phyloP scores from a whole-genome alignment of 805 yeast genomes.

The Debaryomyces prosopidis region DNA sequence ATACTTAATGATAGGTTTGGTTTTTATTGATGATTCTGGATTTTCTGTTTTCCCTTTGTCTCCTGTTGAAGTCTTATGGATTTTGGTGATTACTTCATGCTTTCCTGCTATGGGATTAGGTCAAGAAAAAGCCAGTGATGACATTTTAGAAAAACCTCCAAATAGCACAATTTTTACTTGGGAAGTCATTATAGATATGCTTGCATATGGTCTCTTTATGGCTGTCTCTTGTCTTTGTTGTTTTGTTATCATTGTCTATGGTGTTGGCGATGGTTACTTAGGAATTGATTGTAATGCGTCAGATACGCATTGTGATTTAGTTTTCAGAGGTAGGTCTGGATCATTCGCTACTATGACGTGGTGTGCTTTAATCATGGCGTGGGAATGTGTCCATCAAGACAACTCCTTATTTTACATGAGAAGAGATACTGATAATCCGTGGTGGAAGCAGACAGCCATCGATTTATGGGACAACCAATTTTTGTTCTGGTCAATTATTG shows the following conservation, averaged over 20 bases:
- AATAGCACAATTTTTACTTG: constrained; percentile 38
- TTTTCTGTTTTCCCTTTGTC: constrained; percentile 38
- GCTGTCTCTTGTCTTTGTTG: constrained; percentile 40
- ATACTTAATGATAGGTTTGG: constrained; percentile 50
- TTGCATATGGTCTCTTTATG: constrained; percentile 43
- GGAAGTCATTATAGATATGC: constrained; percentile 43
- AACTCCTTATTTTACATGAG: constrained; percentile 72
- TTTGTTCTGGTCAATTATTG: constrained; percentile 75
- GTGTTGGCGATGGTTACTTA: constrained; percentile 39
- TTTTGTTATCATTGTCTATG: constrained; percentile 38
- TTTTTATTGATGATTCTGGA: constrained; percentile 31
- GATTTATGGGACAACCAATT: constrained; percentile 76
- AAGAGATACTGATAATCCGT: constrained; percentile 58
- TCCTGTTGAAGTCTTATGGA: constrained; percentile 80
- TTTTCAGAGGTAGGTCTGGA: constrained; percentile 74
- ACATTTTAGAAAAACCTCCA: constrained; percentile 38
- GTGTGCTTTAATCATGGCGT: constrained; percentile 78
- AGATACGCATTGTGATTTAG: constrained; percentile 49
- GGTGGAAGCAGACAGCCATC: constrained; percentile 57
- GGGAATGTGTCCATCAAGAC: constrained; percentile 79
- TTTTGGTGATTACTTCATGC: constrained; percentile 74
- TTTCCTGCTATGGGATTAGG: constrained; percentile 87
- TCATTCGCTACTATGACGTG: constrained; percentile 83
- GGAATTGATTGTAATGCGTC: constrained; percentile 34
- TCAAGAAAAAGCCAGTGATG: constrained; percentile 41